Evolutionary conservation across 805 yeast species (phyloP), one percentile per base, ranked within the genome.

Genomic region (Scheffersomyces coipomensis): DNA sequence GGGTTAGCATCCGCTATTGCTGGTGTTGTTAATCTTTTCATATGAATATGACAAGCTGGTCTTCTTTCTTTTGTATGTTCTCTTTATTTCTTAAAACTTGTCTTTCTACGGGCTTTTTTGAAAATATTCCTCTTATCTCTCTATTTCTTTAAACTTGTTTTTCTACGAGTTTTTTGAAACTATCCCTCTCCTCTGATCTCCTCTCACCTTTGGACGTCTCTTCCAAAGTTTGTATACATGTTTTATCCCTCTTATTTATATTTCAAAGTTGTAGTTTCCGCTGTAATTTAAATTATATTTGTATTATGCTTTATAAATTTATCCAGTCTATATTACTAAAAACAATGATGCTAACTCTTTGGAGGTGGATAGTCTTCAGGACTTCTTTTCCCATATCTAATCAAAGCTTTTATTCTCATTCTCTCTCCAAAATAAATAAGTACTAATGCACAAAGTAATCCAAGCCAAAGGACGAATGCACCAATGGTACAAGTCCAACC

Each of bases 401-500:
- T 35, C 21, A 52, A 43, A 6, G 50, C 46, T 10, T 38, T 37
- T 5, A 47, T 34, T 42, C 78, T 57, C 48, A 71, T 34, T 19
- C 46, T 44, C 33, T 67, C 72, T 2, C 81, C 81, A 48, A 51
- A 66, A 7, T 44, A 43, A 19, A 74, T 60, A 33, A 75, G 49
- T 1, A 59, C 38, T 4, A 63, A n/a, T 3, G 60, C 57, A 33
- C 64, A 55, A 0, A 46, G 49, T 29, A 58, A 58, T 1, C 76
- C 80, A 9, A 56, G 4, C 64, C 68, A 58, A 19, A 75, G 46
- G 6, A 71, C 60, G 24, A 62, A 46, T 1, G 78, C 79, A 19
- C 75, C 64, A 13, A 77, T 67, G 0, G 82, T 76, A 43, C 72
- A 66, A 2, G 77, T 61, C 81, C 81, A 76, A 4, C 83, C 84